Evolutionary conservation across 2,329 filamentous ascomycete genomes (phyloP).

Genomic region (Chrysosphaeria jannelii): DNA sequence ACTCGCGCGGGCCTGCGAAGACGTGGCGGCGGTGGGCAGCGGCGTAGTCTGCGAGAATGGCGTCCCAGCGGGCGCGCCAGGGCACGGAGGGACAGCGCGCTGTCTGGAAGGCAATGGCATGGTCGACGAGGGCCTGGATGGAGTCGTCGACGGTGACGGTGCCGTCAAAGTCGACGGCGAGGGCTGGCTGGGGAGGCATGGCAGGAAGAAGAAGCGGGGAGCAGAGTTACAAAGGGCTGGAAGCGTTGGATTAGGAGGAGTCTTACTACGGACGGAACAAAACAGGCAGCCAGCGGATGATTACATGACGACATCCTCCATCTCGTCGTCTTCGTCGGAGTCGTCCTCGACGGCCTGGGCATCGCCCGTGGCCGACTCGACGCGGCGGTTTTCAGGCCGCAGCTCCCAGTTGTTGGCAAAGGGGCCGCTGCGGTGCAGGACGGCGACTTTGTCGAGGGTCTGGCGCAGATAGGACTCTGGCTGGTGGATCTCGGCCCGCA

Average conservation of each 20-base stretch:
- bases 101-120: conserved; percentile 11
- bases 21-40: conserved; percentile 7
- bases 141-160: conserved; percentile 25
- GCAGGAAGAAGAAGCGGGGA: background rate
- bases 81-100: conserved; percentile 9
- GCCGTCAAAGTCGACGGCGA: conserved; percentile 28
- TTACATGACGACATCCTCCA: conserved; percentile 29
- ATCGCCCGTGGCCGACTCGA: conserved; percentile 20
- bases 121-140: conserved; percentile 15
- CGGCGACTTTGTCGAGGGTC: conserved; percentile 53
- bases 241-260: no score
- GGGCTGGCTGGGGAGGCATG: conserved; percentile 3
- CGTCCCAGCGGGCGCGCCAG: conserved; percentile 16
- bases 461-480: conserved; percentile 83
- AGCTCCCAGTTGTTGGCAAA: conserved; percentile 72
- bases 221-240: background rate
- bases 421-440: conserved; percentile 47
- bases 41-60: conserved; percentile 16
- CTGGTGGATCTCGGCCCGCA: conserved; percentile 50
- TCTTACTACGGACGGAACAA: no score
- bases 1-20: conserved; percentile 9
- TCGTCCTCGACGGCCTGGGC: conserved; percentile 15
- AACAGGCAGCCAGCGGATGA: background rate
- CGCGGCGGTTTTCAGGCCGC: conserved; percentile 31
- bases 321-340: conserved; percentile 25